A percentile compares a stretch with the other conserved stretches of the same genome.
Conservation (phyloP, 1,284 basidiomycete genomes). For the Stereum hirsutum region DNA sequence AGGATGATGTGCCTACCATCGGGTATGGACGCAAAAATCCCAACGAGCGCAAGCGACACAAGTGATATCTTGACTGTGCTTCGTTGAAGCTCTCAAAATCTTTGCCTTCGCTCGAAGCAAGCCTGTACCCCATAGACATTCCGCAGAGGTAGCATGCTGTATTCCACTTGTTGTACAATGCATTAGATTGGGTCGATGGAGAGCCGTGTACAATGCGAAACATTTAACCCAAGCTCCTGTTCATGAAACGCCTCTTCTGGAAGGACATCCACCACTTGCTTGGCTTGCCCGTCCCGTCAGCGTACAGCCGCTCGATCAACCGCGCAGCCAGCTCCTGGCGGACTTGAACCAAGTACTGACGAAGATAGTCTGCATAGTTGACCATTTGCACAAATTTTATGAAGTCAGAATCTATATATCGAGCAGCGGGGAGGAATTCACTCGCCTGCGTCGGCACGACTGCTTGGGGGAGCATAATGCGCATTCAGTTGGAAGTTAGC, state of each 20-base stretch:
- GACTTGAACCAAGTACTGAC: conserved; percentile 88
- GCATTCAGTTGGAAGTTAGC: conserved; percentile 92
- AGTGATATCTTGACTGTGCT: conserved; percentile 21
- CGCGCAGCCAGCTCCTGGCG: conserved; percentile 87
- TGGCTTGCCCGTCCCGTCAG: conserved; percentile 79
- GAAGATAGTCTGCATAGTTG: conserved; percentile 60
- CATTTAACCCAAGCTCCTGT: conserved; percentile 75
- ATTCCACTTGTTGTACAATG: conserved; percentile 19
- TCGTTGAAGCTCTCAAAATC: background rate
- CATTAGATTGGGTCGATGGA: conserved; percentile 10
- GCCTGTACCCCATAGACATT: background rate
- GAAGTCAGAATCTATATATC: conserved; percentile 7
- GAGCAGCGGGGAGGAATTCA: conserved; percentile 8
- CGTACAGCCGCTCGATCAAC: conserved; percentile 84
- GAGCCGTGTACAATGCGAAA: no score
- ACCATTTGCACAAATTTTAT: conserved; percentile 6
- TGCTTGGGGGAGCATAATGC: conserved; percentile 79
- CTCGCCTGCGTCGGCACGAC: conserved; percentile 79
- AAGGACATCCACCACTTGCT: conserved; percentile 99
- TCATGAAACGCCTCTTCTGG: conserved; percentile 95
- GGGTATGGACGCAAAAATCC: conserved; percentile 85
- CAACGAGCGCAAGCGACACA: conserved; percentile 62
- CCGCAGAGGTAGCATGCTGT: conserved; percentile 5
- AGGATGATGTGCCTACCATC: conserved; percentile 66
- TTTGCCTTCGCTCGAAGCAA: background rate